These are phyloP conservation scores for Amesomyces nigricolor DNA, from an alignment of 2,329 filamentous ascomycete genomes.

Conservation along the genomic window DNA sequence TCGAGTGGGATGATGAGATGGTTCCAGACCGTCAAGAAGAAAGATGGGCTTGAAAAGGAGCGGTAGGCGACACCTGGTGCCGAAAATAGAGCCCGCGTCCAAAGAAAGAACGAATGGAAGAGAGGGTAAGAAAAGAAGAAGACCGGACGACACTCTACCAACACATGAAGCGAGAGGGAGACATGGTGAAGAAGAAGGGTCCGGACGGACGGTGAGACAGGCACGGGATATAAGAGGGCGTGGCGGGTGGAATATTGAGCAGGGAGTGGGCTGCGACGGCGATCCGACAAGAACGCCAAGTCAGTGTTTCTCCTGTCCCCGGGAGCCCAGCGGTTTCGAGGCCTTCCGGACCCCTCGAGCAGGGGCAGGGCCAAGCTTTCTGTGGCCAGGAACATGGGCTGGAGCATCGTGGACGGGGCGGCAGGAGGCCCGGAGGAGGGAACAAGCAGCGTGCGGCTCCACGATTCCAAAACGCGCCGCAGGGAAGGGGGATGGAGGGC, in stretches of 20 bases:
- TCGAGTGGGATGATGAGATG: slow-evolving; percentile 34
- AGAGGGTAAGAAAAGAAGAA: slow-evolving; percentile 35
- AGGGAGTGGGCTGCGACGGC: slow-evolving; percentile 20
- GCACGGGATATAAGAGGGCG: slow-evolving; percentile 26
- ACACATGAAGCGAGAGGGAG: slow-evolving; percentile 35
- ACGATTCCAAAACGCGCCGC: slow-evolving; percentile 39
- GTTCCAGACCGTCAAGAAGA: slow-evolving; percentile 45
- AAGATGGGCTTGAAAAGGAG: slow-evolving; percentile 39
- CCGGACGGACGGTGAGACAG: slow-evolving; percentile 26
- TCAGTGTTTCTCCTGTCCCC: slow-evolving; percentile 36
- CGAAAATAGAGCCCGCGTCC: slow-evolving; percentile 30
- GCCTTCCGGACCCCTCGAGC: slow-evolving; percentile 12
- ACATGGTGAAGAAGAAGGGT: slow-evolving; percentile 36
- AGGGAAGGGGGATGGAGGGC: slow-evolving; percentile 29
- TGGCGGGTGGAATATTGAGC: not conserved
- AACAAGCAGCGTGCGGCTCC: slow-evolving; percentile 29
- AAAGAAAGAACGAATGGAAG: slow-evolving; percentile 41
- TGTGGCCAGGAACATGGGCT: slow-evolving; percentile 21
- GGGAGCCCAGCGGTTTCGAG: slow-evolving; percentile 27
- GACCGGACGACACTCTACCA: slow-evolving; percentile 36
- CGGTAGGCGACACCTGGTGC: slow-evolving; percentile 40
- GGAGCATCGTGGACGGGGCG: slow-evolving; percentile 13
- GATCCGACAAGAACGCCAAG: slow-evolving; percentile 33
- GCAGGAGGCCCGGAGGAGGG: slow-evolving; percentile 20
- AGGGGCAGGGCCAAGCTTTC: slow-evolving; percentile 22